A percentile compares a stretch with the other conserved stretches of the same genome.
Evolutionary conservation across 176 grass and related monocot genomes (phyloP).

Genomic region (Areca catechu): DNA sequence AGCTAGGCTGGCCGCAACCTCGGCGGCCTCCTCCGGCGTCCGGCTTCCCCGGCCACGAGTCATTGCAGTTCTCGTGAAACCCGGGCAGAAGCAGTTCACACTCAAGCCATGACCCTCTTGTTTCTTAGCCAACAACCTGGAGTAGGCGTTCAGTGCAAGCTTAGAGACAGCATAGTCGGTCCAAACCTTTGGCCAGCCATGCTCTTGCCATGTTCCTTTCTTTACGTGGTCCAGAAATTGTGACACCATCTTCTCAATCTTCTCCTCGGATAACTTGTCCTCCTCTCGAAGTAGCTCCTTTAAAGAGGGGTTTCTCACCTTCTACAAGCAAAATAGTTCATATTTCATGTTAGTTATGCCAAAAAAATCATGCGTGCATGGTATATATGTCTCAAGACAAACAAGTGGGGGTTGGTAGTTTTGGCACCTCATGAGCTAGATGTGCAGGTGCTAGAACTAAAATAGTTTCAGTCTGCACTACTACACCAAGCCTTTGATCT

Average conservation of each 20-base stretch:
- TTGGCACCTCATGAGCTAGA: too few species aligned
- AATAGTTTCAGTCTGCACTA: too few species aligned
- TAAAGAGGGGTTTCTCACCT: conserved; percentile 40
- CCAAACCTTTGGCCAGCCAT: conserved; percentile 85
- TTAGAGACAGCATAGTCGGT: conserved; percentile 93
- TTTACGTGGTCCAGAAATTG: conserved; percentile 72
- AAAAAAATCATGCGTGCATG: too few species aligned
- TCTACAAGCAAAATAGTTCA: conserved; percentile 27
- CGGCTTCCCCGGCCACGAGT: conserved; percentile 52
- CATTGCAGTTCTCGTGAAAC: conserved; percentile 89
- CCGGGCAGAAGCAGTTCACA: conserved; percentile 83
- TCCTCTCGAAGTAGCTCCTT: conserved; percentile 44
- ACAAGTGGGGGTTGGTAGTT: too few species aligned
- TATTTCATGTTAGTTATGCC: too few species aligned
- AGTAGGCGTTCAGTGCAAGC: conserved; percentile 86
- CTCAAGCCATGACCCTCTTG: conserved; percentile 39
- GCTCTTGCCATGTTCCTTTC: conserved; percentile 46
- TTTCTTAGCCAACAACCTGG: conserved; percentile 54
- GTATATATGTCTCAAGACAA: too few species aligned
- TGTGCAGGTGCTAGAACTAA: too few species aligned
- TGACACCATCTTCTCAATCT: conserved; percentile 50
- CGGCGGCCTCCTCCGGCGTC: conserved; percentile 56
- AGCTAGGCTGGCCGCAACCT: conserved; percentile 31
- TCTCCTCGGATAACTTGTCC: conserved; percentile 39
- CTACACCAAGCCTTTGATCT: too few species aligned